Conservation (phyloP, 495 filamentous ascomycete genomes). For the Neurospora sp. region DNA sequence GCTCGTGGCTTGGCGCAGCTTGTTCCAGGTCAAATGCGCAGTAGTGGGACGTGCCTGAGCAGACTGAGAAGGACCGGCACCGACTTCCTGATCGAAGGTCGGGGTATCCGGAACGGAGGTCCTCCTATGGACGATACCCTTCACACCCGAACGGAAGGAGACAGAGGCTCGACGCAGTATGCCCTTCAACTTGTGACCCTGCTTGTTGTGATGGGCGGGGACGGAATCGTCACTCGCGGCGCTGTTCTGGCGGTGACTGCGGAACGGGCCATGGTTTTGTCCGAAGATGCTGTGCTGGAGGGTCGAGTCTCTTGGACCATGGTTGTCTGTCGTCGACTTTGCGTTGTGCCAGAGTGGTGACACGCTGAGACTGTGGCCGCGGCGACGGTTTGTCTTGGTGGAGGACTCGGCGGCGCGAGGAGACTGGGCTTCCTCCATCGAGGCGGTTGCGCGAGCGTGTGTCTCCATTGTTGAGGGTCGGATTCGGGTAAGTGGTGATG, state of each 20-base stretch:
- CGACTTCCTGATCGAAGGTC: constrained; percentile 19
- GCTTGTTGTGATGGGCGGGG: constrained; percentile 9
- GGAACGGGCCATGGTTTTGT: background rate
- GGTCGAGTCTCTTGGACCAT: background rate
- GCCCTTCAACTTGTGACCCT: constrained; percentile 24
- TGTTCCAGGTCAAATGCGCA: constrained; percentile 37
- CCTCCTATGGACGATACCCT: constrained; percentile 34
- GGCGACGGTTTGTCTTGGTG: background rate
- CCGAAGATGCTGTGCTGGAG: background rate
- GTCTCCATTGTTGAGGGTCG: background rate
- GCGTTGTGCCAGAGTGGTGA: background rate
- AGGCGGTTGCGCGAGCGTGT: background rate
- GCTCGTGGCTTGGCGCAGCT: constrained; percentile 38
- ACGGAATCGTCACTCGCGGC: constrained; percentile 4
- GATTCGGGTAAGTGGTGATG: background rate
- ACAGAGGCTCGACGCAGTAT: constrained; percentile 41
- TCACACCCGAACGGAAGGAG: constrained; percentile 30
- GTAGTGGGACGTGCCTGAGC: constrained; percentile 27
- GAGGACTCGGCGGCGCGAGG: background rate
- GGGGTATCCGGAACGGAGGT: constrained; percentile 34
- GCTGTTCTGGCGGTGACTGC: background rate
- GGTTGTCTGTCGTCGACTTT: background rate
- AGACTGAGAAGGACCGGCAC: constrained; percentile 10
- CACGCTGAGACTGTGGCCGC: background rate
- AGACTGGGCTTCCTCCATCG: background rate